Percentiles rank a stretch among this genome's conserved stretches.
phyloP scores from a whole-genome alignment of 345 rosid genomes.

The Eucalyptus albens region DNA sequence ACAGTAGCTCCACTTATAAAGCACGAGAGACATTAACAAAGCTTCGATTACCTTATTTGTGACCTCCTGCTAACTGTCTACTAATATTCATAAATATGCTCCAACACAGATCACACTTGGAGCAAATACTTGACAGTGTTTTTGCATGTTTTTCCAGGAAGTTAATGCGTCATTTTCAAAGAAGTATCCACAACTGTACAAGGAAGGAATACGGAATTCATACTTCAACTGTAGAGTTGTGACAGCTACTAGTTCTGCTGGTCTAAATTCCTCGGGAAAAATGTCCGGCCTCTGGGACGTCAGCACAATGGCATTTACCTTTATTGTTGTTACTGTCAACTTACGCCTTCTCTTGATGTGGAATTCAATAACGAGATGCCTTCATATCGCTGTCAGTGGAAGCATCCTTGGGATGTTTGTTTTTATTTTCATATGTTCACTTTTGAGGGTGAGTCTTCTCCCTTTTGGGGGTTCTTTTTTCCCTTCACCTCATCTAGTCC shows the following conservation, averaged over 20 bases:
- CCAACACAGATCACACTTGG: no score
- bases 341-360: constrained; percentile 88
- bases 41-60: no score
- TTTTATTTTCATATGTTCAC: constrained; percentile 60
- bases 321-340: constrained; percentile 82
- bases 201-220: constrained; percentile 71
- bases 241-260: constrained; percentile 38
- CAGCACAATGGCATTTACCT: constrained; percentile 88
- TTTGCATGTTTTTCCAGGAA: constrained; percentile 27
- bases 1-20: no score
- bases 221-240: constrained; percentile 81
- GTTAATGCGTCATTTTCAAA: constrained; percentile 86
- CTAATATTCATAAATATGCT: no score
- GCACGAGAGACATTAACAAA: no score
- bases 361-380: constrained; percentile 64
- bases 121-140: neutral
- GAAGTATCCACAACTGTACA: constrained; percentile 83
- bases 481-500: neutral
- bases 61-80: no score
- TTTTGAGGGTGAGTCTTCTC: constrained; percentile 25
- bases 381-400: constrained; percentile 65
- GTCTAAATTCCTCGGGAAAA: constrained; percentile 62
- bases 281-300: constrained; percentile 88
- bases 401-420: constrained; percentile 86
- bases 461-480: neutral